Conservation (phyloP, 176 grass and related monocot species). For the Luzula sylvatica region DNA sequence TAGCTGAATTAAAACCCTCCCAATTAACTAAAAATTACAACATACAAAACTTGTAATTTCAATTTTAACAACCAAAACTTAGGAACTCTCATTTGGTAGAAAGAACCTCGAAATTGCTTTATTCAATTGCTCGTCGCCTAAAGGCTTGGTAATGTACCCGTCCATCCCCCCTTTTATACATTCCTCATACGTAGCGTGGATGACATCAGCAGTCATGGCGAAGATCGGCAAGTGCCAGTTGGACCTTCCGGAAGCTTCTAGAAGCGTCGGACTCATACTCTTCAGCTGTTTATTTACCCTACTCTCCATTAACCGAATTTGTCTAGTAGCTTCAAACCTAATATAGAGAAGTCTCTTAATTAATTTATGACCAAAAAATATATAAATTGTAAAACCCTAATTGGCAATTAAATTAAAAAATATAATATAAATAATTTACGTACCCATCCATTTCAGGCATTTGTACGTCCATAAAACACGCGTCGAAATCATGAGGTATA, state of each 20-base stretch:
- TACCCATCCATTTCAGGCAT: slow-evolving; percentile 99
- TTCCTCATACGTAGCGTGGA: slow-evolving; percentile 85
- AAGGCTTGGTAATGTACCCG: slow-evolving; percentile 94
- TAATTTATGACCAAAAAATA: not conserved
- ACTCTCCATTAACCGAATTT: slow-evolving; percentile 64
- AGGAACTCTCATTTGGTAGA: slow-evolving; percentile 2
- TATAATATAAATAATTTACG: slow-evolving; percentile 14
- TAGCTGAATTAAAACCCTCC: not conserved
- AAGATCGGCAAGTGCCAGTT: slow-evolving; percentile 57
- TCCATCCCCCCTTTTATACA: slow-evolving; percentile 96
- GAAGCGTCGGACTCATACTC: not conserved
- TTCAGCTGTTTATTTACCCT: slow-evolving; percentile 43
- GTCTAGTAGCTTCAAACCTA: slow-evolving; percentile 77
- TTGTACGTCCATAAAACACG: slow-evolving; percentile 98
- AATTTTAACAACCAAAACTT: not conserved
- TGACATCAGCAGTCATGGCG: slow-evolving; percentile 92
- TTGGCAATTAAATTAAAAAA: not conserved
- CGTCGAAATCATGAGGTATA: slow-evolving; percentile 64
- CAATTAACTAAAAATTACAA: not conserved
- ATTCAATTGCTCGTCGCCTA: slow-evolving; percentile 75
- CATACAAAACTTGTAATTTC: not conserved
- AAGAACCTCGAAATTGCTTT: slow-evolving; percentile 73
- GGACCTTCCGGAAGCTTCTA: slow-evolving; percentile 22
- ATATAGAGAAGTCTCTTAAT: not conserved
- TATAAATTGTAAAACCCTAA: not conserved